Evolutionary conservation across 495 filamentous ascomycete species (phyloP).

Genomic region (Penicillium maclennaniae): DNA sequence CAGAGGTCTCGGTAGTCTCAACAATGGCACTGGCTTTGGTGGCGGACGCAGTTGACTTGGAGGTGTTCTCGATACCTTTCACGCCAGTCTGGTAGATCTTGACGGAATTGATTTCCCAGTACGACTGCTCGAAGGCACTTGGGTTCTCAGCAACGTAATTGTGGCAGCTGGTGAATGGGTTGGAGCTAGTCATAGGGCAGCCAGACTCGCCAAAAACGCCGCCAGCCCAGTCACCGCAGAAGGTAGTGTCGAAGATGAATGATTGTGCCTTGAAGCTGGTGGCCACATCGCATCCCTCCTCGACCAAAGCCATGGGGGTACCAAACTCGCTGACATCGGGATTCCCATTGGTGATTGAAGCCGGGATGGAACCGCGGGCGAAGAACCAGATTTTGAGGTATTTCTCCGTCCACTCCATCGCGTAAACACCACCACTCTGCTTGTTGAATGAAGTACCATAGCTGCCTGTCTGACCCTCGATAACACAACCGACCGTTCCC

Average conservation of each 20-base stretch:
- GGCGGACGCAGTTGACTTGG: background rate
- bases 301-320: constrained; percentile 58
- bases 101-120: constrained; percentile 70
- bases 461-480: constrained; percentile 48
- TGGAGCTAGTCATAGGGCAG: constrained; percentile 35
- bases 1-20: background rate
- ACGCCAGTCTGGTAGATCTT: constrained; percentile 53
- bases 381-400: constrained; percentile 79
- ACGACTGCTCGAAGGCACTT: constrained; percentile 54
- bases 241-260: constrained; percentile 77
- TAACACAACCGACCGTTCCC: constrained; percentile 45
- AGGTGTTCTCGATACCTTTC: constrained; percentile 4
- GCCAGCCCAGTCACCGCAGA: constrained; percentile 91
- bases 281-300: constrained; percentile 63
- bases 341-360: constrained; percentile 49
- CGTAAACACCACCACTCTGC: constrained; percentile 71
- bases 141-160: constrained; percentile 66
- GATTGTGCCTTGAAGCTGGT: constrained; percentile 64
- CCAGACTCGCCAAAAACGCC: constrained; percentile 42
- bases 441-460: constrained; percentile 73
- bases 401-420: constrained; percentile 65
- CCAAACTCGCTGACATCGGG: constrained; percentile 67
- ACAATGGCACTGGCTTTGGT: constrained; percentile 1
- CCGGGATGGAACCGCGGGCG: constrained; percentile 56
- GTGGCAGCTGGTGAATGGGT: constrained; percentile 50